Evolutionary conservation across 192 early-diverging fungal genomes (phyloP).

Genomic region (Gaertneriomyces semiglobifer): DNA sequence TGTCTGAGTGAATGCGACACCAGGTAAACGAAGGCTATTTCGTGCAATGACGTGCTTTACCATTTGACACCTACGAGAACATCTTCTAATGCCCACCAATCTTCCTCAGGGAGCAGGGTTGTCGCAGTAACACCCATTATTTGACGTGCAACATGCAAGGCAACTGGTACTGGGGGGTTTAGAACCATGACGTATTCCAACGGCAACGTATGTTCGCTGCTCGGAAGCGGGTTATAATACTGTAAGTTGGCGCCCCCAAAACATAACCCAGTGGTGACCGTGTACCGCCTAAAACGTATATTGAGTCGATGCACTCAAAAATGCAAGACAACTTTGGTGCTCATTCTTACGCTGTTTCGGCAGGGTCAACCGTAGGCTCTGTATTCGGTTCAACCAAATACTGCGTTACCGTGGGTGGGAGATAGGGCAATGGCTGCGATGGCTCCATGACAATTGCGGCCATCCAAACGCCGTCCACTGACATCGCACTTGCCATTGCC

Average conservation of each 20-base stretch:
- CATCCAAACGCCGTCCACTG: background rate
- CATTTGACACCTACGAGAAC: too few species aligned
- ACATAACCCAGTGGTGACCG: constrained; percentile 9
- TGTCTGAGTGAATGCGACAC: too few species aligned
- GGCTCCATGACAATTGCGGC: constrained; percentile 7
- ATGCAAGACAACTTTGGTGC: background rate
- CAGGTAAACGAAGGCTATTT: too few species aligned
- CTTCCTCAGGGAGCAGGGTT: too few species aligned
- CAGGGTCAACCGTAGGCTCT: background rate
- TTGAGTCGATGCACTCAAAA: background rate
- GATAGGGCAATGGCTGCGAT: background rate
- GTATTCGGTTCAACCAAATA: constrained; percentile 12
- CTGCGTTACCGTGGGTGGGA: background rate
- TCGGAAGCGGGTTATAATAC: background rate
- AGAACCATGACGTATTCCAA: constrained; percentile 3
- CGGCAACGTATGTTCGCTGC: background rate
- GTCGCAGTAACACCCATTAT: background rate
- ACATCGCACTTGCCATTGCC: background rate
- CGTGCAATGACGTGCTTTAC: too few species aligned
- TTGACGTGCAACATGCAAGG: background rate
- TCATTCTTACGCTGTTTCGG: background rate
- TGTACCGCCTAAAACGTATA: background rate
- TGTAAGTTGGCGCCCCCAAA: background rate
- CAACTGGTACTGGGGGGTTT: constrained; percentile 7
- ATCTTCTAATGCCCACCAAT: too few species aligned